Evolutionary conservation across 306 rosid genomes (phyloP).

Genomic region (Fragaria ananassa): DNA sequence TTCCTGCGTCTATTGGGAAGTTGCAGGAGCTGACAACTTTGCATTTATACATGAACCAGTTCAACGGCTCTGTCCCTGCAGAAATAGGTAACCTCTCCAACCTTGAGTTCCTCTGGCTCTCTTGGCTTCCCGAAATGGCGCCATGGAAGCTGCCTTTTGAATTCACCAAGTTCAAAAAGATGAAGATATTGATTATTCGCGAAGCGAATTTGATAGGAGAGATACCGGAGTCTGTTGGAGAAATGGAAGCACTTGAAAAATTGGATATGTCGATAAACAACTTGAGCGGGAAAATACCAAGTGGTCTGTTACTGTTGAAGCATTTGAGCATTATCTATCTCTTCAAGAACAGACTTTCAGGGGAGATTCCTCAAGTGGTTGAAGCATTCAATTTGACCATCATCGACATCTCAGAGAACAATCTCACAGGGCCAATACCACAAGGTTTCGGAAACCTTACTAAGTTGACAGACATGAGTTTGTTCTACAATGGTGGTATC

Average conservation of each 20-base stretch:
- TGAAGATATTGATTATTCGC: conserved; percentile 37
- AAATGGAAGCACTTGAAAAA: conserved; percentile 46
- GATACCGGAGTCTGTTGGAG: conserved; percentile 50
- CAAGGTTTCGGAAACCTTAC: conserved; percentile 54
- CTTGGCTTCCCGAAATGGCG: conserved; percentile 13
- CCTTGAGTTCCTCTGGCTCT: conserved; percentile 39
- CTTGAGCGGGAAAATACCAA: conserved; percentile 52
- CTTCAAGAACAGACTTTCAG: conserved; percentile 39
- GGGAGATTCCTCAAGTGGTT: conserved; percentile 49
- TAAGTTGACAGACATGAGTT: conserved; percentile 28
- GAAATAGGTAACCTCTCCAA: conserved; percentile 59
- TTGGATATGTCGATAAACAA: conserved; percentile 39
- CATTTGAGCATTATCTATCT: conserved; percentile 44
- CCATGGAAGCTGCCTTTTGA: conserved; percentile 35
- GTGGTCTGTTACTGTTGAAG: conserved; percentile 41
- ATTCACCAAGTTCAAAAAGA: conserved; percentile 46
- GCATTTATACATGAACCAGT: conserved; percentile 17
- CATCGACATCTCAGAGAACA: conserved; percentile 46
- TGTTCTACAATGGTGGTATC: conserved; percentile 42
- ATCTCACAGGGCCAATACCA: conserved; percentile 48
- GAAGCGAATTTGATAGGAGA: conserved; percentile 46
- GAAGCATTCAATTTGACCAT: conserved; percentile 37
- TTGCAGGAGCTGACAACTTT: conserved; percentile 39
- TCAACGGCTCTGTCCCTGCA: conserved; percentile 48
- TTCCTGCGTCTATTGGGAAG: conserved; percentile 50